These are phyloP conservation scores for Russula olivacea DNA, from an alignment of 768 basidiomycete species.

Conservation along the genomic window DNA sequence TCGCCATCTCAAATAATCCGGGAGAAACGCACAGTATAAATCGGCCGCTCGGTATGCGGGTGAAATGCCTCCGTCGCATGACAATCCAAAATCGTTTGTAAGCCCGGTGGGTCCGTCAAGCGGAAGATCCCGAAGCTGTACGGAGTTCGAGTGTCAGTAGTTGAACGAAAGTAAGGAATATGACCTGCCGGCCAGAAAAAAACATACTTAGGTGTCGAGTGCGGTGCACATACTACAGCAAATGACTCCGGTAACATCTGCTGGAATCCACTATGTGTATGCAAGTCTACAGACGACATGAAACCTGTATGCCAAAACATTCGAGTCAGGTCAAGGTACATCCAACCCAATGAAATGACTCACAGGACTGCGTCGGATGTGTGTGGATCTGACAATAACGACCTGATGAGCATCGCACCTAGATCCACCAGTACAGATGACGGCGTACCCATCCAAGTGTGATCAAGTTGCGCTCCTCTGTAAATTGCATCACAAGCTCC, in stretches of 20 bases:
- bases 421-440: slow-evolving; percentile 3
- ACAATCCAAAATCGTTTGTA: slow-evolving; percentile 66
- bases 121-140: slow-evolving; percentile 82
- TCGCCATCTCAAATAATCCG: background rate
- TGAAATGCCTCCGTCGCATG: slow-evolving; percentile 73
- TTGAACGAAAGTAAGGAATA: background rate
- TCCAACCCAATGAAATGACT: slow-evolving; percentile 28
- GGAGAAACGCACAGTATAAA: slow-evolving; percentile 66
- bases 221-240: slow-evolving; percentile 87
- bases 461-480: slow-evolving; percentile 72
- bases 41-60: slow-evolving; percentile 76
- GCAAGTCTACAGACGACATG: slow-evolving; percentile 91
- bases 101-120: slow-evolving; percentile 79
- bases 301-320: slow-evolving; percentile 46
- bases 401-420: slow-evolving; percentile 5
- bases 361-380: slow-evolving; percentile 84
- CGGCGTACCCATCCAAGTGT: slow-evolving; percentile 84
- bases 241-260: slow-evolving; percentile 87
- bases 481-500: slow-evolving; percentile 79
- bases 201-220: slow-evolving; percentile 64
- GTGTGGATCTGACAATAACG: slow-evolving; percentile 68
- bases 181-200: background rate
- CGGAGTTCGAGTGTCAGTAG: background rate
- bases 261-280: slow-evolving; percentile 88
- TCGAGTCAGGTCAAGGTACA: slow-evolving; percentile 14